Evolutionary conservation across 129 eudicot genomes (phyloP), one percentile per base, ranked within the genome.

Genomic region (Flaveria linearis): DNA sequence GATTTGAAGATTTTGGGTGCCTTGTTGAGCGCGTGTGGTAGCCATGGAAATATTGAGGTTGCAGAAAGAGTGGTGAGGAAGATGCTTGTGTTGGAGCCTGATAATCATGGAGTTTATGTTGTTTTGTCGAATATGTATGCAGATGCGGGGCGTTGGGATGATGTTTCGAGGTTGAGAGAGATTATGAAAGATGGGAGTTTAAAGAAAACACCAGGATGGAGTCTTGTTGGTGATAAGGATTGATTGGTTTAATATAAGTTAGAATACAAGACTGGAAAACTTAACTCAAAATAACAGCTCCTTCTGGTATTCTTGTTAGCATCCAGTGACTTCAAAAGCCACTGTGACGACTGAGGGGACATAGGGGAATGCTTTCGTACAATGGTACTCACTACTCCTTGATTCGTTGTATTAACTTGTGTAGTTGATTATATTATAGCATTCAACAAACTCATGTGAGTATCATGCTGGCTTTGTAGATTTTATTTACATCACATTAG

Each of bases 81-180:
- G 75, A 92, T 92, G 82, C 75, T 87, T 64, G 73, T n/a, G 45
- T 77, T 92, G 88, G 91, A 89, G 68, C 88, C 86, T 33, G 58
- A 72, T 65, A 89, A 86, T 76, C 96, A 92, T 58, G 90, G 91
- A 63, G 93, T 87, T 69, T 85, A 84, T 65, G 88, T 92, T 66
- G 86, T 92, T 64, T 80, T 92, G 85, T 92, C 96, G 16, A 92
- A 92, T 79, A 89, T 89, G 93, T 84, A 92, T 81, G 97, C 97
- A 2, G 89, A 89, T 67, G 87, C 81, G 49, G 93, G 89, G 11
- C 84, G 92, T 46, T 92, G 97, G 97, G 87, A 90, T 52, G 92
- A 87, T 80, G 97, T 92, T 79, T 78, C 81, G 45, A 75, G 88
- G 82, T 55, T 88, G 74, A 86, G 97, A 63, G 84, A 84, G 77